Conservation (phyloP, 345 rosid species). For the Citrus inodora region DNA sequence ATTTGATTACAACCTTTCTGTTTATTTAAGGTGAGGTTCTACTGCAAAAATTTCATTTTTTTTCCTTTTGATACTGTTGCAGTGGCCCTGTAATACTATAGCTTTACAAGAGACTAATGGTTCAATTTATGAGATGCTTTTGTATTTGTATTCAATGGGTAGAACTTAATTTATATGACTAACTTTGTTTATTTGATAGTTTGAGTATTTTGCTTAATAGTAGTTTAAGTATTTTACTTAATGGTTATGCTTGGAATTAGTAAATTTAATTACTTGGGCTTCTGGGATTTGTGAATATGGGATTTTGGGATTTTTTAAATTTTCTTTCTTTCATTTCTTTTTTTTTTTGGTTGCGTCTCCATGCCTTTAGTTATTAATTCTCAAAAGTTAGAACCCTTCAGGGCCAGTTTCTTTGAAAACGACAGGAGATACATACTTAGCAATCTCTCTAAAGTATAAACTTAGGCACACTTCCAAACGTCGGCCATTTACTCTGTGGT, state of each 20-base stretch:
- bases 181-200: too few relatives aligned
- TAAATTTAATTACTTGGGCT: slow-evolving; percentile 4
- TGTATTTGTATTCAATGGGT: too few relatives aligned
- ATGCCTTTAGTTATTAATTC: slow-evolving; percentile 33
- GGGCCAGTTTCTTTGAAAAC: background rate
- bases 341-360: slow-evolving; percentile 20
- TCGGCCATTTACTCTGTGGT: too few relatives aligned
- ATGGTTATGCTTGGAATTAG: slow-evolving; percentile 2
- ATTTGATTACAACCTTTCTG: too few relatives aligned
- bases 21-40: slow-evolving; percentile 15
- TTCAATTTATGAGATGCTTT: too few relatives aligned
- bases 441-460: too few relatives aligned
- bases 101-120: too few relatives aligned
- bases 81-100: too few relatives aligned
- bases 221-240: background rate
- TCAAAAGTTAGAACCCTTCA: slow-evolving; percentile 52
- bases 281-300: background rate
- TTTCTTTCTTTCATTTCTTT: background rate
- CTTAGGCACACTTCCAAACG: too few relatives aligned
- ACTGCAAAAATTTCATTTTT: background rate
- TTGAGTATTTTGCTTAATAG: background rate
- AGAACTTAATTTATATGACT: too few relatives aligned
- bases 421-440: too few relatives aligned
- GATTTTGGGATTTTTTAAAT: too few relatives aligned
- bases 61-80: background rate